These are phyloP conservation scores for Protomyces gravidus DNA, from an alignment of 1,139 yeast genomes.

Conservation along the genomic window DNA sequence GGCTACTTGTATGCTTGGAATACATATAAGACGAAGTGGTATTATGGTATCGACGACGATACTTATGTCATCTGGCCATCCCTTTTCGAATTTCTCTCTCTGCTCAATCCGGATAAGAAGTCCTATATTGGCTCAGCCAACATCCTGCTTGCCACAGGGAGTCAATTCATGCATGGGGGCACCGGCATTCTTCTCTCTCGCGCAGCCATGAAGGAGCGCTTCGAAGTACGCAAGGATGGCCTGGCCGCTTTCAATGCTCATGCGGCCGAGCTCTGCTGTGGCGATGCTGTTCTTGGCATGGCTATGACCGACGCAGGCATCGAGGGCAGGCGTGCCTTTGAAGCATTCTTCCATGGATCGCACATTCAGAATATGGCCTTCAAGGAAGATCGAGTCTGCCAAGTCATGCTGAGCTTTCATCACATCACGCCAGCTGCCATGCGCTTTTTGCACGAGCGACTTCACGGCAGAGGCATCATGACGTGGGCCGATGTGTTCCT, in stretches of 20 bases:
- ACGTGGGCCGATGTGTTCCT: background rate
- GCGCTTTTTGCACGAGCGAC: background rate
- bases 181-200: constrained; percentile 42
- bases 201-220: constrained; percentile 38
- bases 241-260: constrained; percentile 35
- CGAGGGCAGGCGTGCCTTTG: constrained; percentile 5
- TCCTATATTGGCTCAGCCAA: constrained; percentile 38
- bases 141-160: constrained; percentile 1
- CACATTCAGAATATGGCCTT: background rate
- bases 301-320: constrained; percentile 34
- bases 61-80: constrained; percentile 40
- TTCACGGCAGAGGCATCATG: constrained; percentile 1
- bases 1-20: constrained; percentile 42
- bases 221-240: constrained; percentile 35
- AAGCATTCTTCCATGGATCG: constrained; percentile 10
- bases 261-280: constrained; percentile 39
- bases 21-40: constrained; percentile 41
- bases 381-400: constrained; percentile 1
- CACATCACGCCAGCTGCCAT: constrained; percentile 9
- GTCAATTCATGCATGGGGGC: constrained; percentile 44
- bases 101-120: constrained; percentile 36
- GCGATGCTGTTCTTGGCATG: constrained; percentile 42
- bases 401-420: constrained; percentile 14
- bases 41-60: constrained; percentile 43
- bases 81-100: constrained; percentile 37